A percentile compares a stretch with the other conserved stretches of the same genome.
Conservation (phyloP, 2,329 filamentous ascomycete species). For the Phialophora macrospora region DNA sequence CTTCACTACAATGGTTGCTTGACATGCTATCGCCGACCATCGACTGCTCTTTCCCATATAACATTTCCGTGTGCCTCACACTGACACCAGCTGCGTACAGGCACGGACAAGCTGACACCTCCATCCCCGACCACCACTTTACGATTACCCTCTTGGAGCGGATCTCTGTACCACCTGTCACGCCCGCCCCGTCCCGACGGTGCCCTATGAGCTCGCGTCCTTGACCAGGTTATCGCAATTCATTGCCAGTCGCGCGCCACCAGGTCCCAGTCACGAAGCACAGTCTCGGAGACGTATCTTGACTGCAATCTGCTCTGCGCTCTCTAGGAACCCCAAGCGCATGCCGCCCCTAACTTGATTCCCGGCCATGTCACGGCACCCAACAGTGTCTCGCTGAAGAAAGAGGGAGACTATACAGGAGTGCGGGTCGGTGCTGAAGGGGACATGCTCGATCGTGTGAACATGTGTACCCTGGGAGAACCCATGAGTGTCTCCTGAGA, state of each 20-base stretch:
- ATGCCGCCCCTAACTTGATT: constrained; percentile 9
- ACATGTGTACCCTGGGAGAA: constrained; percentile 20
- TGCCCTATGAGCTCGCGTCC: constrained; percentile 21
- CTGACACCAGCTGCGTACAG: not conserved
- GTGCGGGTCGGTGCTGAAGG: constrained; percentile 19
- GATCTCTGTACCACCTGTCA: constrained; percentile 23
- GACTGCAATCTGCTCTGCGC: constrained; percentile 2
- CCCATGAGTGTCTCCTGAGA: constrained; percentile 16
- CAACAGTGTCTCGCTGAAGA: constrained; percentile 8
- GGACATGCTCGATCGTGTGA: constrained; percentile 10
- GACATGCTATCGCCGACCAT: not conserved
- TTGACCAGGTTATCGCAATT: constrained; percentile 17
- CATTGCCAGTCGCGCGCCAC: constrained; percentile 24
- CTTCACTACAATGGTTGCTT: not conserved
- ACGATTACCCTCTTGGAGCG: constrained; percentile 8
- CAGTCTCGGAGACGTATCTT: constrained; percentile 21
- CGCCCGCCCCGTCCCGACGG: constrained; percentile 5
- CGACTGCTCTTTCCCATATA: constrained; percentile 6
- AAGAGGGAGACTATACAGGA: constrained; percentile 23
- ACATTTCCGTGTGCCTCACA: constrained; percentile 7
- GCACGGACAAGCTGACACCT: constrained; percentile 11
- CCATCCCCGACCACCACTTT: constrained; percentile 1
- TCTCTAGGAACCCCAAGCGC: constrained; percentile 6
- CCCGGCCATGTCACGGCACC: constrained; percentile 14
- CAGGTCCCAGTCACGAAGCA: constrained; percentile 26